These are phyloP conservation scores for Fusarium goolgardi DNA, from an alignment of 2,329 filamentous ascomycete species.

Conservation along the genomic window DNA sequence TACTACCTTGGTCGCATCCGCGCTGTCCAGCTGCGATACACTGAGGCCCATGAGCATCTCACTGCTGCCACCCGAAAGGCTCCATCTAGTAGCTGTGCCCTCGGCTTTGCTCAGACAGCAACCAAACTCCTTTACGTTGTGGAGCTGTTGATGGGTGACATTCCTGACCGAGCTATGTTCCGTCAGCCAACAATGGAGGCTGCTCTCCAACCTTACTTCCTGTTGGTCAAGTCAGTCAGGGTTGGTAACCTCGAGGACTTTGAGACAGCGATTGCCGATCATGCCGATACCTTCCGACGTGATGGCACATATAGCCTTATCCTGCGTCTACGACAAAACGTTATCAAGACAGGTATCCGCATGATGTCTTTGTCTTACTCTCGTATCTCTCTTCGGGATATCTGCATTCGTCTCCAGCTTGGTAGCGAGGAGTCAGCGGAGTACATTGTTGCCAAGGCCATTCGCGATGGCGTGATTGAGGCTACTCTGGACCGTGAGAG, in stretches of 20 bases:
- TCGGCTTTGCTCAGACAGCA: slow-evolving; percentile 94
- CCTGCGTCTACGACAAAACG: slow-evolving; percentile 93
- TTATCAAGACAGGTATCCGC: slow-evolving; percentile 98
- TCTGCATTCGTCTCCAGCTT: slow-evolving; percentile 92
- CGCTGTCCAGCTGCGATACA: slow-evolving; percentile 95
- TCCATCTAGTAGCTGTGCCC: slow-evolving; percentile 86
- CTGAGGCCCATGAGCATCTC: slow-evolving; percentile 94
- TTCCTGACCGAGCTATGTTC: slow-evolving; percentile 94
- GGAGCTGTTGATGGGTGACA: slow-evolving; percentile 97
- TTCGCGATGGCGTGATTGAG: slow-evolving; percentile 96
- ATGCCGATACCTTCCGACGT: slow-evolving; percentile 86
- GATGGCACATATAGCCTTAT: slow-evolving; percentile 97
- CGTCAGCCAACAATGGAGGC: slow-evolving; percentile 88
- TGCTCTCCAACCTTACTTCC: slow-evolving; percentile 90
- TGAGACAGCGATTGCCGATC: slow-evolving; percentile 82
- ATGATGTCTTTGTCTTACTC: slow-evolving; percentile 99
- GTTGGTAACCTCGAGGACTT: slow-evolving; percentile 97
- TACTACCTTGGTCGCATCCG: slow-evolving; percentile 98
- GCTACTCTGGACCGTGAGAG: slow-evolving; percentile 92
- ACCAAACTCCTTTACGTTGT: slow-evolving; percentile 97
- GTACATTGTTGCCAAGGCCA: slow-evolving; percentile 99
- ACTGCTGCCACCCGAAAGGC: slow-evolving; percentile 95
- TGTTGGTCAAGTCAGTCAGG: slow-evolving; percentile 93
- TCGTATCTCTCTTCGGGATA: slow-evolving; percentile 94
- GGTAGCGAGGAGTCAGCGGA: slow-evolving; percentile 97